phyloP scores from a whole-genome alignment of 768 basidiomycete species.

The Saitozyma sp. region DNA sequence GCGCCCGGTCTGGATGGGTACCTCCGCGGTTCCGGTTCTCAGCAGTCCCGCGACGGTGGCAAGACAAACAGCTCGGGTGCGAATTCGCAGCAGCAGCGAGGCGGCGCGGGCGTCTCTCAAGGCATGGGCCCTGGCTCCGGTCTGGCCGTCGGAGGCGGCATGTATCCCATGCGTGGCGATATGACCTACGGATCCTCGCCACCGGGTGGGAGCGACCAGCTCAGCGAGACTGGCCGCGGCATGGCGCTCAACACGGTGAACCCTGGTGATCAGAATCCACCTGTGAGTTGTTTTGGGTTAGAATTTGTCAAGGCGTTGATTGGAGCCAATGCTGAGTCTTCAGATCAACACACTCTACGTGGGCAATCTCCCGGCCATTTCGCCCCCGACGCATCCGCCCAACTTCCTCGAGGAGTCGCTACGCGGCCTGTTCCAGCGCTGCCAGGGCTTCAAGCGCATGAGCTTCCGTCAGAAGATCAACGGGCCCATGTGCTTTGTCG shows the following conservation, averaged over 20 bases:
- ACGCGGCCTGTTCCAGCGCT: constrained; percentile 73
- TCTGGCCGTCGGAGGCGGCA: neutral
- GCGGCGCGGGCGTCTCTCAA: neutral
- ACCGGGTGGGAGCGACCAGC: constrained; percentile 33
- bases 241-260: constrained; percentile 32
- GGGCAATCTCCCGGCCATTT: constrained; percentile 88
- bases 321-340: constrained; percentile 5
- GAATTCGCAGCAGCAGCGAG: neutral
- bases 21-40: too few species aligned
- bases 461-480: constrained; percentile 95
- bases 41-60: too few species aligned
- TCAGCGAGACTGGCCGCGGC: constrained; percentile 30
- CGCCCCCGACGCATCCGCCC: constrained; percentile 65
- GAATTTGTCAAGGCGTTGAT: neutral
- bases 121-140: neutral
- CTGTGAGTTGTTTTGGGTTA: constrained; percentile 58
- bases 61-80: too few species aligned
- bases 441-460: constrained; percentile 83
- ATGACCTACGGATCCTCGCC: constrained; percentile 27
- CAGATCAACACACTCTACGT: constrained; percentile 98
- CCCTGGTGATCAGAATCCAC: constrained; percentile 85
- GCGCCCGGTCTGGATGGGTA: neutral
- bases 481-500: constrained; percentile 99
- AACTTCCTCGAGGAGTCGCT: constrained; percentile 85
- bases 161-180: constrained; percentile 6